phyloP scores from a whole-genome alignment of 306 rosid species.

The Lathyrus tuberosus region DNA sequence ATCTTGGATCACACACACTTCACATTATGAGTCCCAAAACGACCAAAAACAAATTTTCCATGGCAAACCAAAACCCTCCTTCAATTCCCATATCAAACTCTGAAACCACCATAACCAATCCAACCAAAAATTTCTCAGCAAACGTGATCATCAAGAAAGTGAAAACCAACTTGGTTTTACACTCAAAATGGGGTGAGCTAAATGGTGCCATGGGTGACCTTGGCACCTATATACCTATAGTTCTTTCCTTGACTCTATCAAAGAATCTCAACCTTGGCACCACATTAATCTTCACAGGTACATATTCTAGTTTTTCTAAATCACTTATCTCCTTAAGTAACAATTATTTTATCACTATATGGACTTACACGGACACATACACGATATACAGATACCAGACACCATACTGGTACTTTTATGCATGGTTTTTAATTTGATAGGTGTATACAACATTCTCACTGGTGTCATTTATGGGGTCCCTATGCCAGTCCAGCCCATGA shows the following conservation, averaged over 20 bases:
- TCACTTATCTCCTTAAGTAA: background rate
- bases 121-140: conserved; percentile 31
- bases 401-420: background rate
- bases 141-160: conserved; percentile 25
- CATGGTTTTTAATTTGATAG: background rate
- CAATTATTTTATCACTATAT: background rate
- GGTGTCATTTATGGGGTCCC: conserved; percentile 72
- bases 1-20: background rate
- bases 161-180: conserved; percentile 54
- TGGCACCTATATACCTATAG: conserved; percentile 73
- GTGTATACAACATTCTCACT: conserved; percentile 51
- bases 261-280: conserved; percentile 45
- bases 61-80: conserved; percentile 48
- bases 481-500: conserved; percentile 87
- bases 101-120: conserved; percentile 24
- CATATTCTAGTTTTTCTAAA: background rate
- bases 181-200: conserved; percentile 63
- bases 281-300: conserved; percentile 59
- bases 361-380: background rate
- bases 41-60: conserved; percentile 13
- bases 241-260: conserved; percentile 55
- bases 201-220: conserved; percentile 85
- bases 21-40: conserved; percentile 7
- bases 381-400: background rate
- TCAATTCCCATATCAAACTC: conserved; percentile 33